These are phyloP conservation scores for Myxozyma geophila DNA, from an alignment of 805 yeast genomes.

Conservation along the genomic window DNA sequence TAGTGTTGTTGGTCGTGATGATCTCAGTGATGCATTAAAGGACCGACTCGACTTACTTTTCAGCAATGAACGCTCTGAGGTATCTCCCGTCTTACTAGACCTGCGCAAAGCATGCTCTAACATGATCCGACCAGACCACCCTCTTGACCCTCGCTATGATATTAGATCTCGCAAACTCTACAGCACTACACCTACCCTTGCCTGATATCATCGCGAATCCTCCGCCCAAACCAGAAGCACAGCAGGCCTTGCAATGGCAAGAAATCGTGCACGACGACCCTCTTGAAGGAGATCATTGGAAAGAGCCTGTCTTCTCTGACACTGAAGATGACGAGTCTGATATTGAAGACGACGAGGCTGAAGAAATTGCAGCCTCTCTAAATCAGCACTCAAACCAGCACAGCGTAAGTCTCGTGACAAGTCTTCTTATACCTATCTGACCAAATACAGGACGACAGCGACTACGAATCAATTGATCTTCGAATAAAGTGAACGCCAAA, in stretches of 20 bases:
- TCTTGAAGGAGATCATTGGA: constrained; percentile 43
- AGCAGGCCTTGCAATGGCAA: constrained; percentile 35
- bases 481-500: constrained; percentile 14
- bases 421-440: no score
- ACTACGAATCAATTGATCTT: constrained; percentile 31
- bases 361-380: background rate
- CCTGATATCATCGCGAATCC: constrained; percentile 17
- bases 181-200: constrained; percentile 18
- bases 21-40: constrained; percentile 40
- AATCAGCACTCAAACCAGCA: background rate
- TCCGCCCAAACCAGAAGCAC: background rate
- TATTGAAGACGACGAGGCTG: background rate
- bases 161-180: constrained; percentile 30
- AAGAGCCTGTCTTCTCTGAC: constrained; percentile 18
- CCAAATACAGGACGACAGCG: constrained; percentile 12
- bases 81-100: background rate
- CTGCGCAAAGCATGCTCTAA: background rate
- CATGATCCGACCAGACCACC: background rate
- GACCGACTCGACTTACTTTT: constrained; percentile 35
- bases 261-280: constrained; percentile 42
- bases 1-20: constrained; percentile 42
- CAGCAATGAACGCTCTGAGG: constrained; percentile 32
- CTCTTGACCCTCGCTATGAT: constrained; percentile 34
- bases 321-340: constrained; percentile 13
- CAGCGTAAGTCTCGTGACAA: background rate